Conservation (phyloP, 208 protist genomes). For the Vickermania ingenoplastis region DNA sequence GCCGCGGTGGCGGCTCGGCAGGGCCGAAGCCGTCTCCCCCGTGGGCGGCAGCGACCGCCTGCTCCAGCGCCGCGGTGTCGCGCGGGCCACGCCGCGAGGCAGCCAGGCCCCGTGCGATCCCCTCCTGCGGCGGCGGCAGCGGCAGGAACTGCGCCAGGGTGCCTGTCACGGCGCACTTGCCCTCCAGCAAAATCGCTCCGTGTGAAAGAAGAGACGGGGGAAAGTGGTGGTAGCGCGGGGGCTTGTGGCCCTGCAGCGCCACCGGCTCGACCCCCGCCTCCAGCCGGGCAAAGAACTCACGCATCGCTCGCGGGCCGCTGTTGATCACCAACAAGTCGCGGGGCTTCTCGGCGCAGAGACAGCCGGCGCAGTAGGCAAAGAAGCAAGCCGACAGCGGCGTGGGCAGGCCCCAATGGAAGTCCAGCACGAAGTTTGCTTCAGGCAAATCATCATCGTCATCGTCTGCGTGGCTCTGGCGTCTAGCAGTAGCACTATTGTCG, state of each 20-base stretch:
- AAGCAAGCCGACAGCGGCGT: neutral
- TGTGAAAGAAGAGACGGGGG: neutral
- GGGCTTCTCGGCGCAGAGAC: neutral
- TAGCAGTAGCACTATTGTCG: too few relatives aligned
- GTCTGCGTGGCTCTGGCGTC: neutral
- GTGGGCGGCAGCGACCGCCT: neutral
- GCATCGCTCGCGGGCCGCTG: neutral
- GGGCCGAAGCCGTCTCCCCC: neutral
- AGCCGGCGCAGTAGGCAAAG: neutral
- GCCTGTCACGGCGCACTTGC: neutral
- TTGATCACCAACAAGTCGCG: neutral
- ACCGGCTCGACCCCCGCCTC: neutral
- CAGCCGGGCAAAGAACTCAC: neutral
- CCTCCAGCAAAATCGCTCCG: neutral
- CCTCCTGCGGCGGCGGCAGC: constrained; percentile 6
- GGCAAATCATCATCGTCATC: neutral
- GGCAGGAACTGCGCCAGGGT: neutral
- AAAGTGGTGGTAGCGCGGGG: neutral
- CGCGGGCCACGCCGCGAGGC: constrained; percentile 1
- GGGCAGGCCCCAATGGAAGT: neutral
- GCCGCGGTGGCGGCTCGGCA: neutral
- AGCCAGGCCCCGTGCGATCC: constrained; percentile 16
- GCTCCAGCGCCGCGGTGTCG: neutral
- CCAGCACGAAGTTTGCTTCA: neutral
- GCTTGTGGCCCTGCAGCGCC: neutral